Percentiles rank a stretch among this genome's conserved stretches.
phyloP scores from a whole-genome alignment of 345 rosid genomes.

The Luvunga scandens region DNA sequence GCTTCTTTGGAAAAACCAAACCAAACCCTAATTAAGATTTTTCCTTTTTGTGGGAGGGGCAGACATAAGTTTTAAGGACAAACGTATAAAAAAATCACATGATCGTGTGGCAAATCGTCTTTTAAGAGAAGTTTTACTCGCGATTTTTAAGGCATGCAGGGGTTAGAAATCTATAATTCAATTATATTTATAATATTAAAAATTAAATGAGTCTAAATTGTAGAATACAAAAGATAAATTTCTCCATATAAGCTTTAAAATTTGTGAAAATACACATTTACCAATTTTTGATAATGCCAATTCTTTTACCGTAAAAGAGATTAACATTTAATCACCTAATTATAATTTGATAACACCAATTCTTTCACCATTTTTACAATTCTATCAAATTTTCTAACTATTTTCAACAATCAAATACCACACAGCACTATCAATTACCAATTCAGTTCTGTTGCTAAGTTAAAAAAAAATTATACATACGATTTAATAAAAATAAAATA shows the following conservation, averaged over 20 bases:
- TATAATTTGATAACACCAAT: neutral
- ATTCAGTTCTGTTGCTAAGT: neutral
- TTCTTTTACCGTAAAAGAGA: no score
- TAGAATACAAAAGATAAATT: no score
- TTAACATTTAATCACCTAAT: neutral
- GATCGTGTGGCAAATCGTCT: neutral
- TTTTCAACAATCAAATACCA: neutral
- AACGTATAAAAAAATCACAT: no score
- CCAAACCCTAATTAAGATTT: neutral
- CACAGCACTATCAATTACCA: no score
- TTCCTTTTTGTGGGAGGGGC: no score
- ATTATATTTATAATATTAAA: no score
- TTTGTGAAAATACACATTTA: no score
- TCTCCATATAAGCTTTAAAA: no score
- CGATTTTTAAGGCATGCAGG: neutral
- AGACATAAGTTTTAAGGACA: no score
- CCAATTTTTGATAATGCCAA: neutral
- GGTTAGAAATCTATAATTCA: no score
- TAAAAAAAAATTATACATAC: fast-evolving
- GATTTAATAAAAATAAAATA: no score
- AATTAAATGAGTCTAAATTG: no score
- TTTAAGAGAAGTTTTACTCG: neutral
- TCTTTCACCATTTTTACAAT: neutral
- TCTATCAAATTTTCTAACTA: neutral
- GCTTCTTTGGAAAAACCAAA: neutral